A percentile compares a stretch with the other conserved stretches of the same genome.
phyloP scores from a whole-genome alignment of 805 yeast species.

The Hanseniaspora vineae region DNA sequence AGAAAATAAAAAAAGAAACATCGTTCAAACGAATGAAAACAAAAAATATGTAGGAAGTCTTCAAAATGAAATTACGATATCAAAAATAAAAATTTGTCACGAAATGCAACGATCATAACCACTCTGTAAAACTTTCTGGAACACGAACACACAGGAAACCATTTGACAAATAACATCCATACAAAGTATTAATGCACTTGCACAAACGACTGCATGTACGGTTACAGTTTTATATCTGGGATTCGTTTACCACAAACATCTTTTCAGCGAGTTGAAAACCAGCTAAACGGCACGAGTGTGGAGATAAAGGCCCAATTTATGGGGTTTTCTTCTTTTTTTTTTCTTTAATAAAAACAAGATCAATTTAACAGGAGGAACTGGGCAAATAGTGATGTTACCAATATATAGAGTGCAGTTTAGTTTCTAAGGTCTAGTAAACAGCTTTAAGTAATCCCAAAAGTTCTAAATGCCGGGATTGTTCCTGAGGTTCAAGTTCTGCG shows the following conservation, averaged over 20 bases:
- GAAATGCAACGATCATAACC: constrained; percentile 3
- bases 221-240: constrained; percentile 29
- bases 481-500: too few relatives aligned
- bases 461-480: too few relatives aligned
- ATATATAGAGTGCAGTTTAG: too few relatives aligned
- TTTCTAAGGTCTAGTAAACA: too few relatives aligned
- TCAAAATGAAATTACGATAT: constrained; percentile 20
- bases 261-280: constrained; percentile 6
- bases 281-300: constrained; percentile 30
- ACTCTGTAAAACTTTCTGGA: constrained; percentile 4
- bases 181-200: too few relatives aligned
- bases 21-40: not conserved
- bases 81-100: not conserved
- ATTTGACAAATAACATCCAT: too few relatives aligned
- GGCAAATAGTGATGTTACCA: too few relatives aligned
- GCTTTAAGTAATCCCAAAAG: too few relatives aligned
- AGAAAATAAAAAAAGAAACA: not conserved
- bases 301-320: constrained; percentile 32
- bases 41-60: constrained; percentile 17
- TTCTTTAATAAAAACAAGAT: too few relatives aligned
- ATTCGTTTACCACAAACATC: constrained; percentile 38
- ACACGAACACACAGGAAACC: too few relatives aligned
- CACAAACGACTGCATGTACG: constrained; percentile 7
- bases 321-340: not conserved
- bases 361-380: too few relatives aligned